phyloP scores from a whole-genome alignment of 169 alveolate genomes.

The Cryptosporidium ubiquitum region DNA sequence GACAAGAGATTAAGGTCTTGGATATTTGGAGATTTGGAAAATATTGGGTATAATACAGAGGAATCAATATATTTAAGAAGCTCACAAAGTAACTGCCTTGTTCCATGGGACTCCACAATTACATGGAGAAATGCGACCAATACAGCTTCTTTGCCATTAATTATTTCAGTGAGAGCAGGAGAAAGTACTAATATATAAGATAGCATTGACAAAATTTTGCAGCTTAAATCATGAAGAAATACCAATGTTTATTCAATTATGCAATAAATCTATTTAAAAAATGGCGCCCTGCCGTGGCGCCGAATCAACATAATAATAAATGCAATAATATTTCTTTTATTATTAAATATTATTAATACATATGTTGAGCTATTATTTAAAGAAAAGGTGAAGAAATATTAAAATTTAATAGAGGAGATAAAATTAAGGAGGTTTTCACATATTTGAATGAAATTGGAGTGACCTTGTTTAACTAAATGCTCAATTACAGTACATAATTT shows the following conservation, averaged over 20 bases:
- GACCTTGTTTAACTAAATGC: not conserved
- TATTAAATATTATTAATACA: not conserved
- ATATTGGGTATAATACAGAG: slow-evolving; percentile 26
- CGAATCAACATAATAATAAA: not conserved
- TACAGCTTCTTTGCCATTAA: not conserved
- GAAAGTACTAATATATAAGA: not conserved
- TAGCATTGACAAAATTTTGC: not conserved
- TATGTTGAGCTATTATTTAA: not conserved
- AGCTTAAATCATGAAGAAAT: not conserved
- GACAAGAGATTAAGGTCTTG: slow-evolving; percentile 46
- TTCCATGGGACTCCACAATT: slow-evolving; percentile 70
- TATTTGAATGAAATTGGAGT: not conserved
- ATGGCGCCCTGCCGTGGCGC: not conserved
- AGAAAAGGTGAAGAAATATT: too few species aligned
- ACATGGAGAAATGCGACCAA: slow-evolving; percentile 22
- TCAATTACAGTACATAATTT: not conserved
- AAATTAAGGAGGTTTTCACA: not conserved
- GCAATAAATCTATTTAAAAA: not conserved
- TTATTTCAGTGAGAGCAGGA: slow-evolving; percentile 66
- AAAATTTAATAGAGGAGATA: too few species aligned
- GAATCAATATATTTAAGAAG: slow-evolving; percentile 41
- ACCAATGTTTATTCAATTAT: not conserved
- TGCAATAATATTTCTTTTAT: not conserved
- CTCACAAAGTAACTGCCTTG: slow-evolving; percentile 44
- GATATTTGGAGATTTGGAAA: slow-evolving; percentile 61